Evolutionary conservation across 2,329 filamentous ascomycete species (phyloP).

Genomic region (Lasiodiplodia theobromae): DNA sequence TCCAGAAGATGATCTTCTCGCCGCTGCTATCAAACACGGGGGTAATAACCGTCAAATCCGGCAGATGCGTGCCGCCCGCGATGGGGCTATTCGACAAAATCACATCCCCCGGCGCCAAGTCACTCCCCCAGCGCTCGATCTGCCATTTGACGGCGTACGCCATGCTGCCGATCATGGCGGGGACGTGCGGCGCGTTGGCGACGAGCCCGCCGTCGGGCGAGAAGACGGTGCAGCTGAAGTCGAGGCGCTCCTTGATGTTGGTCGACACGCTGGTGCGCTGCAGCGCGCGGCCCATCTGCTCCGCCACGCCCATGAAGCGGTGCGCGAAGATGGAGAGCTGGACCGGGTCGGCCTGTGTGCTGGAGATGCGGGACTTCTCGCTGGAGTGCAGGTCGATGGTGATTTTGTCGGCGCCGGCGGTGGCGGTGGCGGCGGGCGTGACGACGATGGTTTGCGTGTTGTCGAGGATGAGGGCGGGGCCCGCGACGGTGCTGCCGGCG

Average conservation of each 20-base stretch:
- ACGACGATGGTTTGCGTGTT: slow-evolving; percentile 82
- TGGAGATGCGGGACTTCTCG: slow-evolving; percentile 62
- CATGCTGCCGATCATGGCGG: slow-evolving; percentile 53
- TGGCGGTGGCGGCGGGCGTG: slow-evolving; percentile 39
- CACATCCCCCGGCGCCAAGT: slow-evolving; percentile 49
- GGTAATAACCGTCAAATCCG: slow-evolving; percentile 53
- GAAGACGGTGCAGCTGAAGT: slow-evolving; percentile 55
- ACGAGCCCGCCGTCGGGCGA: slow-evolving; percentile 50
- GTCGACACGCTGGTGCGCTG: slow-evolving; percentile 82
- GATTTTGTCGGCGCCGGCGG: slow-evolving; percentile 60
- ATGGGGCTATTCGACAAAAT: slow-evolving; percentile 51
- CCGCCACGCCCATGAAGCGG: slow-evolving; percentile 84
- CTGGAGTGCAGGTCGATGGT: slow-evolving; percentile 66
- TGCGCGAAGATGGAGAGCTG: slow-evolving; percentile 81
- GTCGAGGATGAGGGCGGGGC: slow-evolving; percentile 86
- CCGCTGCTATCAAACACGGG: slow-evolving; percentile 45
- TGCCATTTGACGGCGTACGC: slow-evolving; percentile 51
- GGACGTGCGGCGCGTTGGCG: slow-evolving; percentile 53
- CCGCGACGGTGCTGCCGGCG: slow-evolving; percentile 74
- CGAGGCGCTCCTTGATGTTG: slow-evolving; percentile 70
- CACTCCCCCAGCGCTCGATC: slow-evolving; percentile 44
- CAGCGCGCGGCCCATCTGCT: slow-evolving; percentile 81
- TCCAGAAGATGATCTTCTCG: slow-evolving; percentile 47
- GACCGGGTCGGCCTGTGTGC: slow-evolving; percentile 73
- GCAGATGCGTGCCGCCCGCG: slow-evolving; percentile 51